Evolutionary conservation across 768 basidiomycete genomes (phyloP).

Genomic region (Mycena chlorophos): DNA sequence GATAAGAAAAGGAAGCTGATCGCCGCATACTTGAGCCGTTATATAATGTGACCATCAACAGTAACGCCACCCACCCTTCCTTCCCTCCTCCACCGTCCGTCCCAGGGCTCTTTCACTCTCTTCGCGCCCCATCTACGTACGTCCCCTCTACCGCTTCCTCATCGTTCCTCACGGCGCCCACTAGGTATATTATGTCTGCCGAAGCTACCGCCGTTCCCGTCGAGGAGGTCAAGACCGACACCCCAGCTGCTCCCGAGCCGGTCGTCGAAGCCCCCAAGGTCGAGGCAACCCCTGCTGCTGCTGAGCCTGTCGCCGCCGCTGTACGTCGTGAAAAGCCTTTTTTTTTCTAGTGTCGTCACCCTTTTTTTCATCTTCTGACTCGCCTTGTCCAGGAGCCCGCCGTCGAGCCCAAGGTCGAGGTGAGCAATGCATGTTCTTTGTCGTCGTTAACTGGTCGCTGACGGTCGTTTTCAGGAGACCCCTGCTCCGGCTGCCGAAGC

Average conservation of each 20-base stretch:
- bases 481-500: conserved; percentile 30
- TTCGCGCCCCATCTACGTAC: background rate
- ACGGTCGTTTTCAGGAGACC: conserved; percentile 34
- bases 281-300: conserved; percentile 39
- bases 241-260: conserved; percentile 38
- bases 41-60: background rate
- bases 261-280: conserved; percentile 42
- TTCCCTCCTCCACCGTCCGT: background rate
- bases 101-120: background rate
- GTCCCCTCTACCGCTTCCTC: conserved; percentile 8
- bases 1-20: too few species aligned
- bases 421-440: background rate
- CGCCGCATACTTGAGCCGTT: too few species aligned
- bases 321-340: background rate
- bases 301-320: background rate
- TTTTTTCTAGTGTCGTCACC: conserved; percentile 9
- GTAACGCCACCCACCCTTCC: too few species aligned
- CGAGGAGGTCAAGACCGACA: conserved; percentile 58
- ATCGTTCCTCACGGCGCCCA: conserved; percentile 49
- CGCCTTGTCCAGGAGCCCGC: conserved; percentile 16
- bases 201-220: conserved; percentile 54
- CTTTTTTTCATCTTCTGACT: conserved; percentile 10
- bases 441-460: conserved; percentile 1
- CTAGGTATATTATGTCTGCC: conserved; percentile 95
- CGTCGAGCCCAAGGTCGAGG: conserved; percentile 26